A percentile compares a stretch with the other conserved stretches of the same genome.
Conservation (phyloP, 2,329 filamentous ascomycete species). For the Tolypocladium ophioglossoides region DNA sequence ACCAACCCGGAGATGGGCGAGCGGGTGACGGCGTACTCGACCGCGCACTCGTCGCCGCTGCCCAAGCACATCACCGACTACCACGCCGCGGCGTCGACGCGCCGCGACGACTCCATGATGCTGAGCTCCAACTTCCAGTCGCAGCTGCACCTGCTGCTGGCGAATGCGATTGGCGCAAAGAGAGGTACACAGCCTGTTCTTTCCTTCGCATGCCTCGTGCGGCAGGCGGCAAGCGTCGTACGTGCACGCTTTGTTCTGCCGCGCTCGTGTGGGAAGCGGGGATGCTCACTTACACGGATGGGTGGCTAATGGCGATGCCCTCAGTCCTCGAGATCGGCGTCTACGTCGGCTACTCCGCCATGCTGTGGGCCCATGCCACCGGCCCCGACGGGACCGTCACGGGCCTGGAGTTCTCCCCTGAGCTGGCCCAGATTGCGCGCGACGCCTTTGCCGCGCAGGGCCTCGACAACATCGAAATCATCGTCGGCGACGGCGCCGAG, state of each 20-base stretch:
- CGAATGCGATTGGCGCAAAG: conserved; percentile 29
- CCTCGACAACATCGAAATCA: conserved; percentile 34
- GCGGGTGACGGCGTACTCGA: conserved; percentile 32
- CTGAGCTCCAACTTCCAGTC: conserved; percentile 32
- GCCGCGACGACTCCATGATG: conserved; percentile 19
- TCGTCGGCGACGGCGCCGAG: conserved; percentile 34
- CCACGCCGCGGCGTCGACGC: conserved; percentile 20
- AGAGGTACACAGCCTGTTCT: conserved; percentile 17
- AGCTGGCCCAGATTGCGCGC: conserved; percentile 31
- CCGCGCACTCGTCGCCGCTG: conserved; percentile 28
- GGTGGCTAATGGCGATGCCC: background rate
- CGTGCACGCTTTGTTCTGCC: too few relatives aligned
- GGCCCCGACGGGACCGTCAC: conserved; percentile 31
- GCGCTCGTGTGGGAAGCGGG: too few relatives aligned
- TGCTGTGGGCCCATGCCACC: conserved; percentile 36
- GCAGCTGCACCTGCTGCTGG: conserved; percentile 29
- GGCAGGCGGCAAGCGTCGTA: too few relatives aligned
- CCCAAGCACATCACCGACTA: conserved; percentile 31
- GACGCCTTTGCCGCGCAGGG: conserved; percentile 26
- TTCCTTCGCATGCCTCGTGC: too few relatives aligned
- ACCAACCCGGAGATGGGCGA: conserved; percentile 28
- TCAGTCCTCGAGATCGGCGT: conserved; percentile 38
- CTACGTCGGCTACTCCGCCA: conserved; percentile 36
- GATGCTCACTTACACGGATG: background rate
- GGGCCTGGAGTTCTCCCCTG: conserved; percentile 33